These are phyloP conservation scores for Stagonosporopsis cucurbitacearum DNA, from an alignment of 2,329 filamentous ascomycete species.

Conservation along the genomic window DNA sequence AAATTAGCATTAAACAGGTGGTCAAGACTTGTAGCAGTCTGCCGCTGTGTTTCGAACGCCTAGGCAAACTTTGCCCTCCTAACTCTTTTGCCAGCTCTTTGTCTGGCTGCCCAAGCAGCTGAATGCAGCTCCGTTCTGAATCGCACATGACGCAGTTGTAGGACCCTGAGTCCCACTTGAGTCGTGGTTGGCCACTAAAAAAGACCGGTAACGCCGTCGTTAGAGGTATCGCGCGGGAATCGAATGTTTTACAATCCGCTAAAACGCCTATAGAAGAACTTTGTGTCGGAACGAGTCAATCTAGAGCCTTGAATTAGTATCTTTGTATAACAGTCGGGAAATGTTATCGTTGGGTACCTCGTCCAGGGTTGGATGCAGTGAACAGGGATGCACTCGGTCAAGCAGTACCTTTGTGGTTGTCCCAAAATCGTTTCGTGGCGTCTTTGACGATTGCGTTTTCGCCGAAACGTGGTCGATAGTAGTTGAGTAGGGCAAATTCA, in stretches of 20 bases:
- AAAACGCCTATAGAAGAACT: constrained; percentile 23
- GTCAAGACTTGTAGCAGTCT: constrained; percentile 28
- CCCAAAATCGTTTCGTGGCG: constrained; percentile 65
- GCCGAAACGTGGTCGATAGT: constrained; percentile 72
- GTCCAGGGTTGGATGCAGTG: constrained; percentile 6
- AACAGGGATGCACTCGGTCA: constrained; percentile 17
- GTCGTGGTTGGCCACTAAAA: constrained; percentile 20
- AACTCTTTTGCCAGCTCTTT: constrained; percentile 14
- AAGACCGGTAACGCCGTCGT: constrained; percentile 40
- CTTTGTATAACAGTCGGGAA: neutral
- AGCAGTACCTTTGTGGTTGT: constrained; percentile 49
- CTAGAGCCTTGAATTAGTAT: constrained; percentile 6
- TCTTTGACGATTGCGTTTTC: constrained; percentile 58
- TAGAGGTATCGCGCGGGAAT: constrained; percentile 36
- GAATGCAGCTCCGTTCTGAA: constrained; percentile 26
- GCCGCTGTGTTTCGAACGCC: constrained; percentile 19
- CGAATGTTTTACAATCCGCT: constrained; percentile 18
- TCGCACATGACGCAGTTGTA: constrained; percentile 25
- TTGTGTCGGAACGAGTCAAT: constrained; percentile 12
- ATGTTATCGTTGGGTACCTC: constrained; percentile 12
- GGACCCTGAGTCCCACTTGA: constrained; percentile 18
- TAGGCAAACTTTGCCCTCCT: constrained; percentile 19
- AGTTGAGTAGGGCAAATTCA: constrained; percentile 89
- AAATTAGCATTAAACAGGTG: constrained; percentile 46
- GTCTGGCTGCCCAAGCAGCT: constrained; percentile 23